Evolutionary conservation across 306 rosid genomes (phyloP).

Genomic region (peach (Prunus persica)): Prunus_persica_NCBIv2 NC_034010.1:17220001-17220500

Average conservation of each 20-base stretch:
- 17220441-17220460: not conserved
- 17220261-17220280: conserved; percentile 2
- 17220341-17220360: not conserved
- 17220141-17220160: conserved; percentile 12
- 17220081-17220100: conserved; percentile 6
- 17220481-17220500: not conserved
- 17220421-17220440: not conserved
- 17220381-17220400: not conserved
- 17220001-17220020: conserved; percentile 83
- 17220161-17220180: conserved; percentile 87
- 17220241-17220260: conserved; percentile 95
- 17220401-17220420: not conserved
- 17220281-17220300: not conserved
- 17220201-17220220: conserved; percentile 94
- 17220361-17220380: not conserved
- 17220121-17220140: not conserved
- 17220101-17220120: conserved; percentile 3
- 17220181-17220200: conserved; percentile 99
- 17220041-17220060: conserved; percentile 97
- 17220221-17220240: conserved; percentile 89
- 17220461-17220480: not conserved
- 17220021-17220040: conserved; percentile 98
- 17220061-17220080: conserved; percentile 79
- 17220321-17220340: not conserved
- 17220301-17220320: not conserved